Conservation (phyloP, 176 grass and related monocot species). For the Rhipidocladum racemiflorum region DNA sequence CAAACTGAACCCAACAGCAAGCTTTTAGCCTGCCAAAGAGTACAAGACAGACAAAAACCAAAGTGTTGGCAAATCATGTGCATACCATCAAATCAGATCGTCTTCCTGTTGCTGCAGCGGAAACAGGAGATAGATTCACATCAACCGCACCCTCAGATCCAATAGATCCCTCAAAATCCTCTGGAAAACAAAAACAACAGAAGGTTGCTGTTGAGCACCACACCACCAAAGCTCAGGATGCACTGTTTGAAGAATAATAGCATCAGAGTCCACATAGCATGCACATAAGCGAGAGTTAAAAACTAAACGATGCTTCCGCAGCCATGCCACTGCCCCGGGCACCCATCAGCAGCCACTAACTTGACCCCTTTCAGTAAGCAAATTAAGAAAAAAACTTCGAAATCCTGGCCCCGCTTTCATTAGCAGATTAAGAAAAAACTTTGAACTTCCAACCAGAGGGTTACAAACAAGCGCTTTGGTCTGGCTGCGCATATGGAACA, state of each 20-base stretch:
- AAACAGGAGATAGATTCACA: conserved; percentile 29
- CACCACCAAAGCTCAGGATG: conserved; percentile 29
- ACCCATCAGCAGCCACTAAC: conserved; percentile 15
- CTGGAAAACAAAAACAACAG: conserved; percentile 72
- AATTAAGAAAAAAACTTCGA: conserved; percentile 1
- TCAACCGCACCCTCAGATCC: conserved; percentile 37
- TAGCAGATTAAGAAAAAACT: background rate
- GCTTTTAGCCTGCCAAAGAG: background rate
- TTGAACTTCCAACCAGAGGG: background rate
- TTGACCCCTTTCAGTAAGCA: conserved; percentile 6
- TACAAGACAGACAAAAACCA: background rate
- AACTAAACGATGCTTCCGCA: conserved; percentile 16
- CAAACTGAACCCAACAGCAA: conserved; percentile 13
- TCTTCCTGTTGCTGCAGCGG: conserved; percentile 18
- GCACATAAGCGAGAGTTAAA: conserved; percentile 27
- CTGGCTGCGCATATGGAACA: conserved; percentile 28
- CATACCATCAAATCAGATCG: conserved; percentile 50
- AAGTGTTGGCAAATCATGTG: conserved; percentile 8
- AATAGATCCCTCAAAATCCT: conserved; percentile 37
- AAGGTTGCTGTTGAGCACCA: conserved; percentile 52
- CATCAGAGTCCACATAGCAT: conserved; percentile 35
- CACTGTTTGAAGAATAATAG: conserved; percentile 44
- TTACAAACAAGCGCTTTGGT: conserved; percentile 25
- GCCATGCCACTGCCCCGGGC: conserved; percentile 26
- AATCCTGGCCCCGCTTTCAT: background rate